These are phyloP conservation scores for Botrytis fragariae DNA, from an alignment of 2,329 filamentous ascomycete species.

Conservation along the genomic window DNA sequence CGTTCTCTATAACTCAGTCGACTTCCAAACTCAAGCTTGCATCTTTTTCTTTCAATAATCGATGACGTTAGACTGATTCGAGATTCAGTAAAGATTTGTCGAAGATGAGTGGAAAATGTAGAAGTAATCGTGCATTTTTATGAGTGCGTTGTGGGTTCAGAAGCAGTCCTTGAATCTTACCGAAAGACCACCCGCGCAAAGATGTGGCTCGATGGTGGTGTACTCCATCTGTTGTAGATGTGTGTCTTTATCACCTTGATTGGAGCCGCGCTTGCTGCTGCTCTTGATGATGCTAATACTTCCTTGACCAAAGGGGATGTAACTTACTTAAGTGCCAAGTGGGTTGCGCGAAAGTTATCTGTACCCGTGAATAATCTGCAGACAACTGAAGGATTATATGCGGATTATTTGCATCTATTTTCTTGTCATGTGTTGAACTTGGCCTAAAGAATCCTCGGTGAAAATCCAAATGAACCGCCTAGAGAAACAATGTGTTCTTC, in stretches of 20 bases:
- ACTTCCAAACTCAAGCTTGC: background rate
- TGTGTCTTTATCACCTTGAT: background rate
- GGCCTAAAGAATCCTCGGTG: background rate
- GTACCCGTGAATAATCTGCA: background rate
- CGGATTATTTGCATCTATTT: background rate
- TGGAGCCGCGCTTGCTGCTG: background rate
- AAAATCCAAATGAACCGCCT: too few species aligned
- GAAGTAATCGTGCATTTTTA: background rate
- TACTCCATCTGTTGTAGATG: background rate
- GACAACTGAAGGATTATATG: background rate
- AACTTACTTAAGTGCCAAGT: too few species aligned
- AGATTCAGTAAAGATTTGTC: background rate
- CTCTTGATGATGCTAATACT: background rate
- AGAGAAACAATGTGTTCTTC: background rate
- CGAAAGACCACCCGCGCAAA: background rate
- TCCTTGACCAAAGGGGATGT: background rate
- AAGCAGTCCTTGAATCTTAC: background rate
- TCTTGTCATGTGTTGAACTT: background rate
- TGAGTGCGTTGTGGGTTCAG: background rate
- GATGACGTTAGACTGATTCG: background rate
- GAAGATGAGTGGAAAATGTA: background rate
- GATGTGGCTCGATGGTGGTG: background rate
- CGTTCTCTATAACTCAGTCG: background rate
- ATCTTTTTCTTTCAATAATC: background rate
- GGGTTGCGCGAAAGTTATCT: background rate